Base-by-base conservation (phyloP, 176 grass and related monocot species). In the Aegilops bicornis region DNA sequence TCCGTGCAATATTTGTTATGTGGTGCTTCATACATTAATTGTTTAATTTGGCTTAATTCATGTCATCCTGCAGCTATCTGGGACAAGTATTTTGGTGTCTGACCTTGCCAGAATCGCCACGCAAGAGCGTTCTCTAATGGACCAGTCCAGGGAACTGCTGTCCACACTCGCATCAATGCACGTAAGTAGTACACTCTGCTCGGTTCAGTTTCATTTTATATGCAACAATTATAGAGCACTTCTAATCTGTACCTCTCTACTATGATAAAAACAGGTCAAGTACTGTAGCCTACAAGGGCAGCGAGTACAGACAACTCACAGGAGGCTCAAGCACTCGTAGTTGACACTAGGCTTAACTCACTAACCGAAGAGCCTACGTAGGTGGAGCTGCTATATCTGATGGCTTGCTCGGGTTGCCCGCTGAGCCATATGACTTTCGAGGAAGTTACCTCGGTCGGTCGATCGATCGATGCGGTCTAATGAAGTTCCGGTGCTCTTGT, bases 231-330 rank as follows among this genome's bases (percentile, higher is more conserved):
- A 30, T 58, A 32, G 1, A 32, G 0, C 8, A 69, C 30, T 36
- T 78, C n/a, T 83, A 85, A 87, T 71, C 12, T 73, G 6, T 39
- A 9, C 69, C 32, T 54, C 68, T 62, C 24, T 36, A 85, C 80
- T 12, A 61, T 84, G 52, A 7, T 6, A 19, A 83, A 86, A 91
- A 90, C 89, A 99, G 94, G 97, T 99, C 36, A 99, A 92, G 50
- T 83, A 86, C 86, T 97, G 91, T 84, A 97, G 95, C 86, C 87
- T 97, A 63, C 91, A 95, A 74, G 95, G 95, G n/a, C 95, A 97
- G 32, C 87, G 90, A 88, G 88, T 91, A 88, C 95, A 97, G 87
- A 84, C 74, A 80, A 87, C 74, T 88, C 69, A 88, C 65, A 91
- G 70, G 71, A 91, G 58, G 69, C 48, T 48, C 32, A 88, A 79